Conservation (phyloP, 352 stramenopile genomes). For the Globisporangium uncinulatum region DNA sequence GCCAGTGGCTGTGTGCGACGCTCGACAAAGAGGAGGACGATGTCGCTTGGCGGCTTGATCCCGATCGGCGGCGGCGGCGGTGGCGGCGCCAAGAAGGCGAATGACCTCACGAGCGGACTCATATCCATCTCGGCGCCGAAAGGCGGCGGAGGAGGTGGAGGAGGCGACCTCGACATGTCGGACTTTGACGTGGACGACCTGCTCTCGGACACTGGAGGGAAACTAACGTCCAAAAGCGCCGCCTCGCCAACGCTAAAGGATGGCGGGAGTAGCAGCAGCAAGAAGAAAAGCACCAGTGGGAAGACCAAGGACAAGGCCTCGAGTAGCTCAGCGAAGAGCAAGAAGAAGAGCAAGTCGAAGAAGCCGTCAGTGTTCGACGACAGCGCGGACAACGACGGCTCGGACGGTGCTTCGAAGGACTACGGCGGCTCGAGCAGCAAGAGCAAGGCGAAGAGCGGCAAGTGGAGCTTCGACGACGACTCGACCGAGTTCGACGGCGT, state of each 20-base stretch:
- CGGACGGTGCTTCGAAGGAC: constrained; percentile 14
- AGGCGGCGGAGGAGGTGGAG: constrained; percentile 3
- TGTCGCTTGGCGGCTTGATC: constrained; percentile 47
- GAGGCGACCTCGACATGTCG: constrained; percentile 15
- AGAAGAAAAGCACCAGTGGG: neutral
- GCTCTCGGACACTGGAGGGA: constrained; percentile 28
- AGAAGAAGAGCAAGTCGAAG: constrained; percentile 36
- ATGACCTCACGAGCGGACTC: constrained; percentile 50
- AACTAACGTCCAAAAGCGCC: constrained; percentile 10
- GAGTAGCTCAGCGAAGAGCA: constrained; percentile 12
- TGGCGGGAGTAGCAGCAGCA: constrained; percentile 21
- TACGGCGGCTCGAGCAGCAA: constrained; percentile 12
- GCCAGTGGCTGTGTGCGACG: neutral
- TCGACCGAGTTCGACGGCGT: constrained; percentile 12
- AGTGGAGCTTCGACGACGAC: constrained; percentile 18
- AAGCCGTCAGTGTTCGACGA: constrained; percentile 15
- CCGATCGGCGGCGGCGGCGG: constrained; percentile 31
- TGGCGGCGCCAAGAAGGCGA: constrained; percentile 19
- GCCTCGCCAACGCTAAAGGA: constrained; percentile 22
- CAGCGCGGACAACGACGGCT: constrained; percentile 19
- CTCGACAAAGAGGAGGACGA: constrained; percentile 4
- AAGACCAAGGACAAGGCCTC: constrained; percentile 22
- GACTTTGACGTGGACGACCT: constrained; percentile 40
- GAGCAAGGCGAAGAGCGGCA: constrained; percentile 15
- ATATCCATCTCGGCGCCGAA: constrained; percentile 39